phyloP scores from a whole-genome alignment of 2,329 filamentous ascomycete species.

The Aspergillus melleus region DNA sequence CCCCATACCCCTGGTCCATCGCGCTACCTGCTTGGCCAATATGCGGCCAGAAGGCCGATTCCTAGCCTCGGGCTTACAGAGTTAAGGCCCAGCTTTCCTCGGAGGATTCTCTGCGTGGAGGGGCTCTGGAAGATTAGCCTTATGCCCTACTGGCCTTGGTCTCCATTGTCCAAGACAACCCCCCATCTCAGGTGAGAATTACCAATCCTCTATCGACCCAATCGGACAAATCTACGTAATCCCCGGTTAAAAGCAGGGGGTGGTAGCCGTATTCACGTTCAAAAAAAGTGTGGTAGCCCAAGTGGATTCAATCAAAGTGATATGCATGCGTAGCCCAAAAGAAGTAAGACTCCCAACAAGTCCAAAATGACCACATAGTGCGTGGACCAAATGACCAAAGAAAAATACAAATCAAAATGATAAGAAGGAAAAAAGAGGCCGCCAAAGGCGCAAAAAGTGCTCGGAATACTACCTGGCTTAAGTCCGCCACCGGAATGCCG shows the following conservation, averaged over 20 bases:
- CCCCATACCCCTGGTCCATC: background rate
- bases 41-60: background rate
- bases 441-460: background rate
- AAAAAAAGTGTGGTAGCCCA: background rate
- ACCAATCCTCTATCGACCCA: background rate
- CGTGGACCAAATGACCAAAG: background rate
- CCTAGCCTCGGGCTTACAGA: background rate
- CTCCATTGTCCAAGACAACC: background rate
- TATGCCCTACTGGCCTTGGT: background rate
- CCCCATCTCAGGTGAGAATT: background rate
- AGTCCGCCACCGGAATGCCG: conserved; percentile 36
- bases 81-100: background rate
- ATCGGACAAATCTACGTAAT: background rate
- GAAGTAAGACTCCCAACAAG: background rate
- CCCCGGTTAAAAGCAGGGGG: background rate
- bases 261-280: background rate
- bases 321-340: background rate
- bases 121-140: background rate
- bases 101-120: background rate
- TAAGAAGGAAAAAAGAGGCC: background rate
- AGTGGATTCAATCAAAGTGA: background rate
- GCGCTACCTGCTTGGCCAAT: background rate
- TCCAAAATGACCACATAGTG: background rate
- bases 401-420: background rate
- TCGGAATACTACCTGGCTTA: background rate